Evolutionary conservation across 106 monocot species (phyloP), one percentile per base, ranked within the genome.

Genomic region (Apostasia shenzhenica): DNA sequence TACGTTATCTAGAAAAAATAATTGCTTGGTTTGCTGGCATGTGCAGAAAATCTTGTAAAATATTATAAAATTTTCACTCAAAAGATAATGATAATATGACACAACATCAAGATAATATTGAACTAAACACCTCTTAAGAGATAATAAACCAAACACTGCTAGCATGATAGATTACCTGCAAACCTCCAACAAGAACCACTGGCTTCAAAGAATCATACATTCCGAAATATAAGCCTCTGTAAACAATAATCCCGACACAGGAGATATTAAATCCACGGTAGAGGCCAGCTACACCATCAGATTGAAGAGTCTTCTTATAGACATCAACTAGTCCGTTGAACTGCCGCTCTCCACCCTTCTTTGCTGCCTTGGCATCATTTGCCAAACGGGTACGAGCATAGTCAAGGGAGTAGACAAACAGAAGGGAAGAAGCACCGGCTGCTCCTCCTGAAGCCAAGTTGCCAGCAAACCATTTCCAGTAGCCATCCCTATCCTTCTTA

Each of bases 301-400:
- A 41, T 42, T 68, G 52, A 6, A 68, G 4, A 1, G 68, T 68
- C 45, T 68, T 68, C 38, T 13, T 38, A 54, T 68, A 68, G 13
- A 68, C 68, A 68, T 68, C 68, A 68, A 68, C 11, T 1, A 68
- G 54, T 54, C 68, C 68, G 6, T 68, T 68, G 53, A 68, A 68
- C 10, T 68, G 68, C 68, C 68, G 52, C 48, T 68, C 68, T 6
- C 68, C 68, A 54, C 68, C 68, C 68, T 68, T 68, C 68, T 68
- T 68, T 1, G 68, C 54, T 5, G 67, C 67, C 67, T 68, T 68
- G 14, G 42, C 40, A 43, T 55, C 68, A 68, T 68, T 68, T 5
- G 68, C 54, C 1, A 68, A 48, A 5, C 68, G 54, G 41, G 68
- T 68, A 47, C 68, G 9, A 38, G 68, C 68, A 68, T 68, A 68